Percentiles rank a stretch among this genome's conserved stretches.
Evolutionary conservation across 805 yeast genomes (phyloP).

Genomic region (Wickerhamiella bombiphila): DNA sequence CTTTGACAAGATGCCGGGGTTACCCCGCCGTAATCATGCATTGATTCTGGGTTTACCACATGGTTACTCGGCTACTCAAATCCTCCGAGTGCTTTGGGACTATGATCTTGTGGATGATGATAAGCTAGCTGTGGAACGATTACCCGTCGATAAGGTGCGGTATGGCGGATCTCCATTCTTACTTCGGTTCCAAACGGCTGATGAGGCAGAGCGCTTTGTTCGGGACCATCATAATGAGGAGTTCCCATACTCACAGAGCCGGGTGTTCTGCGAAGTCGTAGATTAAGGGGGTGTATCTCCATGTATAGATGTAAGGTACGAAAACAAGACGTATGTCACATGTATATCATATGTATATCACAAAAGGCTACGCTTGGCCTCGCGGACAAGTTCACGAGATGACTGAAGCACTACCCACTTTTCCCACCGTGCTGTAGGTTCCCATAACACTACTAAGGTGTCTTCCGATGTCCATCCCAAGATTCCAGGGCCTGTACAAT

Average conservation of each 20-base stretch:
- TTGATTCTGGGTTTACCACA: slow-evolving; percentile 23
- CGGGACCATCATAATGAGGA: slow-evolving; percentile 18
- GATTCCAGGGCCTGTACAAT: slow-evolving; percentile 30
- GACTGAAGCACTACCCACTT: slow-evolving; percentile 54
- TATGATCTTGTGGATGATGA: slow-evolving; percentile 23
- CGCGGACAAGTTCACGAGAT: not conserved
- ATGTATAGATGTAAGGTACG: too few relatives aligned
- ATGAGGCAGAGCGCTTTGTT: slow-evolving; percentile 22
- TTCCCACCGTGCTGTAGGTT: slow-evolving; percentile 64
- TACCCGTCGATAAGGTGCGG: slow-evolving; percentile 20
- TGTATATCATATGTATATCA: not conserved
- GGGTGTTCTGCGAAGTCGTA: slow-evolving; percentile 21
- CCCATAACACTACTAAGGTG: slow-evolving; percentile 63
- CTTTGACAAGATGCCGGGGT: slow-evolving; percentile 17
- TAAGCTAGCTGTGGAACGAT: slow-evolving; percentile 19
- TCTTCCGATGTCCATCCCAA: slow-evolving; percentile 71
- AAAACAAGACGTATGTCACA: not conserved
- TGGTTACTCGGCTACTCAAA: slow-evolving; percentile 11
- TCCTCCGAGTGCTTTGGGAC: slow-evolving; percentile 22
- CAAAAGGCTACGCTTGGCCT: not conserved
- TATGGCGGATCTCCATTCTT: slow-evolving; percentile 23
- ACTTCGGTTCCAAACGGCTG: slow-evolving; percentile 20
- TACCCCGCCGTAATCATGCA: slow-evolving; percentile 19
- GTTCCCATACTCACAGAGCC: slow-evolving; percentile 19
- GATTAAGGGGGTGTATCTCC: slow-evolving; percentile 15